Conservation (phyloP, 2,329 filamentous ascomycete species). For the Phaeomoniella chlamydospora region DNA sequence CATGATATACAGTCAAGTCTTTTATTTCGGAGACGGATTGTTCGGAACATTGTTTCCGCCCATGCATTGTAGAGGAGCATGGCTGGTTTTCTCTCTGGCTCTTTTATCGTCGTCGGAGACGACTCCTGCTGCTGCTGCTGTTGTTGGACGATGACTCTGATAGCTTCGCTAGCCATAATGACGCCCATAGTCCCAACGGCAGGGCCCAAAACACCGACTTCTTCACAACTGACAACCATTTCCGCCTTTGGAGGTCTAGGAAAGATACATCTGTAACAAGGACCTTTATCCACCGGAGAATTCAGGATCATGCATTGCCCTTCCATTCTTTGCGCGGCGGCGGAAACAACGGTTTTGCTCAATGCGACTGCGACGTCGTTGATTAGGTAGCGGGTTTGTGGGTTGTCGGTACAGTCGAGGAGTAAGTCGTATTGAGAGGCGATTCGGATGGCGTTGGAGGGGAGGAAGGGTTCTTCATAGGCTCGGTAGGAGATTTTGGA, state of each 20-base stretch:
- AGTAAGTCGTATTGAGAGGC: conserved; percentile 58
- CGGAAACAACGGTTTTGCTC: conserved; percentile 68
- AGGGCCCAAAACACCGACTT: conserved; percentile 83
- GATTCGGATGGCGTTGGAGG: conserved; percentile 48
- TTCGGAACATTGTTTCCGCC: conserved; percentile 48
- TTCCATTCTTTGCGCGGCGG: conserved; percentile 75
- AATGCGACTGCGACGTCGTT: conserved; percentile 78
- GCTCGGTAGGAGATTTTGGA: conserved; percentile 51
- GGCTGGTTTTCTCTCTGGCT: conserved; percentile 20
- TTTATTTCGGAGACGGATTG: conserved; percentile 56
- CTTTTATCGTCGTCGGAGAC: conserved; percentile 12
- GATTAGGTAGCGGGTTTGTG: conserved; percentile 79
- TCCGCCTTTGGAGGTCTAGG: conserved; percentile 73
- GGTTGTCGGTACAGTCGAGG: conserved; percentile 91
- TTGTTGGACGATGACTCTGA: conserved; percentile 55
- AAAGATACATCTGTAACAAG: conserved; percentile 91
- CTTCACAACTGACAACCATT: conserved; percentile 72
- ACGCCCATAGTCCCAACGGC: conserved; percentile 91
- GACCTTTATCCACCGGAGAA: conserved; percentile 45
- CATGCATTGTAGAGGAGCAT: conserved; percentile 42
- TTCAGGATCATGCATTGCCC: conserved; percentile 86
- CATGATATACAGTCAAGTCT: conserved; percentile 65
- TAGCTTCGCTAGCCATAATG: conserved; percentile 74
- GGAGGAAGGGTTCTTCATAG: conserved; percentile 50
- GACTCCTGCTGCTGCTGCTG: conserved; percentile 2